A percentile compares a stretch with the other conserved stretches of the same genome.
Evolutionary conservation across 2,329 filamentous ascomycete species (phyloP).

Genomic region (Neofusicoccum kwambonambiense): DNA sequence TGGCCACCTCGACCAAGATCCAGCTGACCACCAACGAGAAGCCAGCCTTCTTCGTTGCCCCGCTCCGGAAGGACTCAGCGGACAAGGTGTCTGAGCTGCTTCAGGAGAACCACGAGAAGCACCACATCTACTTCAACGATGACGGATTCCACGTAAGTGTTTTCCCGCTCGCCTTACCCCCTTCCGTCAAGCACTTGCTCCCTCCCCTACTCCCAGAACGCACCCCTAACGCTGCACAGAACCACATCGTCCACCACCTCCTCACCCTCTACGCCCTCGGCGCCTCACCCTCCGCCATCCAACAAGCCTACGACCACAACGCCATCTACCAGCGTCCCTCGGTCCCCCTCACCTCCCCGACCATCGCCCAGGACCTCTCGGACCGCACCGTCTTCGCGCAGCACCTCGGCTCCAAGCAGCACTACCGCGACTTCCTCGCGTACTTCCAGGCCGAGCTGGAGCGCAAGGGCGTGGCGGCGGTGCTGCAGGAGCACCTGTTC

Average conservation of each 20-base stretch:
- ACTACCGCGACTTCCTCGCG: conserved; percentile 71
- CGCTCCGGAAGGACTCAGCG: conserved; percentile 58
- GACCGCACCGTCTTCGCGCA: conserved; percentile 56
- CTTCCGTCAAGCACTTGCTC: not conserved
- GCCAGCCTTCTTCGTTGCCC: conserved; percentile 48
- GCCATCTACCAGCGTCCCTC: conserved; percentile 63
- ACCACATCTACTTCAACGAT: conserved; percentile 80
- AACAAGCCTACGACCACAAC: conserved; percentile 65
- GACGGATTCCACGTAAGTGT: conserved; percentile 64
- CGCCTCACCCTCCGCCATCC: conserved; percentile 59
- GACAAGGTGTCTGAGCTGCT: conserved; percentile 64
- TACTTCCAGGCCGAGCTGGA: conserved; percentile 78
- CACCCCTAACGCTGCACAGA: conserved; percentile 27
- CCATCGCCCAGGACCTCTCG: conserved; percentile 55
- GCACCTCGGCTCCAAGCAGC: conserved; percentile 61
- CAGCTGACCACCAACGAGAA: conserved; percentile 27
- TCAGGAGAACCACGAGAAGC: conserved; percentile 70
- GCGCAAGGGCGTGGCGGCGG: conserved; percentile 58
- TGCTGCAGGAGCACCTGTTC: conserved; percentile 69
- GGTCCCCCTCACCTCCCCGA: conserved; percentile 44
- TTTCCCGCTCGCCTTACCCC: too few relatives aligned
- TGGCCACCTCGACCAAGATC: conserved; percentile 34
- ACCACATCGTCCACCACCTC: conserved; percentile 79
- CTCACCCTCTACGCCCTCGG: conserved; percentile 75
- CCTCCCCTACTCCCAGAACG: not conserved